Evolutionary conservation across 2,329 filamentous ascomycete species (phyloP).

Genomic region (Leptographium wingfieldii): DNA sequence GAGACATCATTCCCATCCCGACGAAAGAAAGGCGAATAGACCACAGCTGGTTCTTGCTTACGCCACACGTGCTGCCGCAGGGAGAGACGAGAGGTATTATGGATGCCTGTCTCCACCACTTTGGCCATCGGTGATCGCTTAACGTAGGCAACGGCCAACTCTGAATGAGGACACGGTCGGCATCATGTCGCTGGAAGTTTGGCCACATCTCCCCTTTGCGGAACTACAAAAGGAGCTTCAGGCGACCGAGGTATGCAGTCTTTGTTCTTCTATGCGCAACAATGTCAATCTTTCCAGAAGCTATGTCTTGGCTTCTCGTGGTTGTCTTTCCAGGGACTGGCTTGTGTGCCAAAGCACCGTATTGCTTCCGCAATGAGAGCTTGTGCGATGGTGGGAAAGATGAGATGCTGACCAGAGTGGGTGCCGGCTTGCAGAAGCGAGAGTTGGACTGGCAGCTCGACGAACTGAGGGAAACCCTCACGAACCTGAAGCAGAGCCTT

Average conservation of each 20-base stretch:
- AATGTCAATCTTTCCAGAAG: not conserved
- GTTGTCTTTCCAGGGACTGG: not conserved
- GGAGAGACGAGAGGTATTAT: not conserved
- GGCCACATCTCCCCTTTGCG: constrained; percentile 38
- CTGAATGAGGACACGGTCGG: not conserved
- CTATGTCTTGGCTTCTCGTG: not conserved
- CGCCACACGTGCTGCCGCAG: not conserved
- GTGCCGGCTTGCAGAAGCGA: constrained; percentile 26
- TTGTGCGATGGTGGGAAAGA: not conserved
- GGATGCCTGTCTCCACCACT: not conserved
- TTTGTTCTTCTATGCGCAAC: not conserved
- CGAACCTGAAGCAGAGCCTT: constrained; percentile 50
- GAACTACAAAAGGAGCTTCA: constrained; percentile 38
- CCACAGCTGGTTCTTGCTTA: not conserved
- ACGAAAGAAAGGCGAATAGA: not conserved
- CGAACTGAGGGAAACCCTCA: constrained; percentile 35
- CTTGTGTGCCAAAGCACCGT: not conserved
- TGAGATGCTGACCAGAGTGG: constrained; percentile 16
- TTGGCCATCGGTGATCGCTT: not conserved
- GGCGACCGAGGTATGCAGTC: constrained; percentile 32
- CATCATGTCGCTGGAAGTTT: constrained; percentile 45
- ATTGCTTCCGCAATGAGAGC: not conserved
- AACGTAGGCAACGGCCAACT: constrained; percentile 11
- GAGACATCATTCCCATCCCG: not conserved
- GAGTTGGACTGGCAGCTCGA: constrained; percentile 43